phyloP scores from a whole-genome alignment of 1,284 basidiomycete genomes.

The Filobasidium uniguttulatum region DNA sequence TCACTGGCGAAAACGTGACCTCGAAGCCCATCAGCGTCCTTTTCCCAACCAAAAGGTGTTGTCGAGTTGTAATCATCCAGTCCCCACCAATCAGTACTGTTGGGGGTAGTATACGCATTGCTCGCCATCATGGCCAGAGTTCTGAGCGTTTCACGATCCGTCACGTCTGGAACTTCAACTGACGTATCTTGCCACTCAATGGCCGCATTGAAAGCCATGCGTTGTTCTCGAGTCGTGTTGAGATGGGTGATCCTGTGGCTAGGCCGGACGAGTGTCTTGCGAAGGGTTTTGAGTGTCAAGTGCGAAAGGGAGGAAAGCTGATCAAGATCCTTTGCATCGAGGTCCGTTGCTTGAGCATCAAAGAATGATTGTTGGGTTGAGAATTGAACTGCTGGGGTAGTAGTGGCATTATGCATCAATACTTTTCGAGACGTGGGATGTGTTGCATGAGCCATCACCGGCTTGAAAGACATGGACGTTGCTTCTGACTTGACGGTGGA shows the following conservation, averaged over 20 bases:
- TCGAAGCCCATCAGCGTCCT: slow-evolving; percentile 69
- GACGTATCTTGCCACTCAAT: slow-evolving; percentile 41
- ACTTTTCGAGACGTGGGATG: slow-evolving; percentile 3
- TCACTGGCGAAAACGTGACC: slow-evolving; percentile 79
- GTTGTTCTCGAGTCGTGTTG: background rate
- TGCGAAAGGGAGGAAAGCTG: slow-evolving; percentile 1
- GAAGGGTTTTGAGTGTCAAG: slow-evolving; percentile 2
- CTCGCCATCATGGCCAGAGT: slow-evolving; percentile 86
- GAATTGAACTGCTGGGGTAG: slow-evolving; percentile 1
- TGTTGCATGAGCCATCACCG: slow-evolving; percentile 12
- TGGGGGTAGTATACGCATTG: slow-evolving; percentile 64
- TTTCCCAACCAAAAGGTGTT: slow-evolving; percentile 86
- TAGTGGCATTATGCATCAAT: slow-evolving; percentile 7
- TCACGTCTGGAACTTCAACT: slow-evolving; percentile 46
- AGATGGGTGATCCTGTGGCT: background rate
- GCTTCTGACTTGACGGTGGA: background rate
- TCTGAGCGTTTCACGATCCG: slow-evolving; percentile 60
- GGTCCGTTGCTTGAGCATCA: slow-evolving; percentile 1
- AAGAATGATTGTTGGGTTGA: background rate
- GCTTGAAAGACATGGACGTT: slow-evolving; percentile 10
- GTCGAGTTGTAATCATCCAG: slow-evolving; percentile 55
- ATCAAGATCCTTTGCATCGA: background rate
- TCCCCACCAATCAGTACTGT: slow-evolving; percentile 62
- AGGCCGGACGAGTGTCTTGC: slow-evolving; percentile 6
- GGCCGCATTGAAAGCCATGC: slow-evolving; percentile 8